phyloP scores from a whole-genome alignment of 1,139 yeast species.

The Sugiyamaella paludigena region DNA sequence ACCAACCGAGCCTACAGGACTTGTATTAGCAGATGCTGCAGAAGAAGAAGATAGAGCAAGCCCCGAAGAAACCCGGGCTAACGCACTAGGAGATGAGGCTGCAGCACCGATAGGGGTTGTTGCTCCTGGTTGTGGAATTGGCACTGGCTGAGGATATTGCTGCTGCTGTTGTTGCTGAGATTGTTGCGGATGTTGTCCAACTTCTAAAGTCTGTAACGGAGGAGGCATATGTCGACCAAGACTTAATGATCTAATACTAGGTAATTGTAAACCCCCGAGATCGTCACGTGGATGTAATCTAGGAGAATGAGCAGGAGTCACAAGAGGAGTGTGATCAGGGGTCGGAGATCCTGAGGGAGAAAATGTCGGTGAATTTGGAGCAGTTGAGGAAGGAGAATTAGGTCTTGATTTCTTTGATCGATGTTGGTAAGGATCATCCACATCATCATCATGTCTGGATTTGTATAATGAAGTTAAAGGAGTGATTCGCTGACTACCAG shows the following conservation, averaged over 20 bases:
- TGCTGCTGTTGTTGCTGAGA: conserved; percentile 6
- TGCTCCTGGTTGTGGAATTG: too few relatives aligned
- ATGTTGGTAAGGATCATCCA: conserved; percentile 48
- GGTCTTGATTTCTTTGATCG: conserved; percentile 71
- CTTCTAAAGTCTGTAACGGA: conserved; percentile 38
- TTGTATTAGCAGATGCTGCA: not conserved
- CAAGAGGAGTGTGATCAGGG: conserved; percentile 56
- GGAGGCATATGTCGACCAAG: conserved; percentile 36
- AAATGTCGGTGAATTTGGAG: conserved; percentile 53
- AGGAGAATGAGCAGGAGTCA: conserved; percentile 60
- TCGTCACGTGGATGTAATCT: conserved; percentile 43
- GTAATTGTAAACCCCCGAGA: conserved; percentile 36
- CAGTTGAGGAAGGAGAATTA: conserved; percentile 70
- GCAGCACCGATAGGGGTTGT: conserved; percentile 1
- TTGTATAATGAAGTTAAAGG: conserved; percentile 18
- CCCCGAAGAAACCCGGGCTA: too few relatives aligned
- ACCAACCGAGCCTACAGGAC: not conserved
- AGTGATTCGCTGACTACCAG: conserved; percentile 4
- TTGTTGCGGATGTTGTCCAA: conserved; percentile 24
- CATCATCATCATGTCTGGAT: conserved; percentile 39
- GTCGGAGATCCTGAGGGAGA: conserved; percentile 45
- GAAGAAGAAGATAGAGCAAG: not conserved
- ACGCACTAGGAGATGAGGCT: not conserved
- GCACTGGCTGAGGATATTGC: not conserved
- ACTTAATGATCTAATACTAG: conserved; percentile 40